phyloP scores from a whole-genome alignment of 2,329 filamentous ascomycete genomes.

The Tolypocladium ophioglossoides region DNA sequence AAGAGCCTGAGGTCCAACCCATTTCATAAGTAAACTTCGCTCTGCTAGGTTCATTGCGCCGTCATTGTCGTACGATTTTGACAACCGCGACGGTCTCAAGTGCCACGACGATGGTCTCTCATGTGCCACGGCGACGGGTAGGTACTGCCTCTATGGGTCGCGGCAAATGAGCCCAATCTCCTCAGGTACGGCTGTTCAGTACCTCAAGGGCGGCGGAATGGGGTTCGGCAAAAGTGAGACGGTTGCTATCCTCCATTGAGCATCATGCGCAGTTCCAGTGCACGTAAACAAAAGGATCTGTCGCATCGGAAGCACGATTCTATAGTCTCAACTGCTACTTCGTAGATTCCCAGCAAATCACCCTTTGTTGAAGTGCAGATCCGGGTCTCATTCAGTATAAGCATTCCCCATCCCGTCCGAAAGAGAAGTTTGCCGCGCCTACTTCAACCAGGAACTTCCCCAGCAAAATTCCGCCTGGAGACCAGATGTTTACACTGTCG shows the following conservation, averaged over 20 bases:
- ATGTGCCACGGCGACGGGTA: no score
- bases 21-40: no score
- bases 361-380: constrained; percentile 17
- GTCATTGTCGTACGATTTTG: background rate
- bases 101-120: background rate
- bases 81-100: background rate
- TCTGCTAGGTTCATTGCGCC: no score
- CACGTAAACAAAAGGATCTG: no score
- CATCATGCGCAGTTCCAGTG: background rate
- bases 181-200: background rate
- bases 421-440: constrained; percentile 36
- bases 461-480: constrained; percentile 30
- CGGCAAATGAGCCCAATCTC: background rate
- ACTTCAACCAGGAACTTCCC: constrained; percentile 32
- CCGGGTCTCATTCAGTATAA: constrained; percentile 35
- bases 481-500: constrained; percentile 39
- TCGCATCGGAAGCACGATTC: no score
- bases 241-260: no score
- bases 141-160: background rate
- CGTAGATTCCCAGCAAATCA: constrained; percentile 10
- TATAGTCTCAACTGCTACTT: background rate
- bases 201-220: no score
- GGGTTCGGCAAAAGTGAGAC: background rate
- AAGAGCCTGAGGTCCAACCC: no score
- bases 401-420: constrained; percentile 31